Evolutionary conservation across 2,329 filamentous ascomycete genomes (phyloP).

Genomic region (Botrytis paeoniae): DNA sequence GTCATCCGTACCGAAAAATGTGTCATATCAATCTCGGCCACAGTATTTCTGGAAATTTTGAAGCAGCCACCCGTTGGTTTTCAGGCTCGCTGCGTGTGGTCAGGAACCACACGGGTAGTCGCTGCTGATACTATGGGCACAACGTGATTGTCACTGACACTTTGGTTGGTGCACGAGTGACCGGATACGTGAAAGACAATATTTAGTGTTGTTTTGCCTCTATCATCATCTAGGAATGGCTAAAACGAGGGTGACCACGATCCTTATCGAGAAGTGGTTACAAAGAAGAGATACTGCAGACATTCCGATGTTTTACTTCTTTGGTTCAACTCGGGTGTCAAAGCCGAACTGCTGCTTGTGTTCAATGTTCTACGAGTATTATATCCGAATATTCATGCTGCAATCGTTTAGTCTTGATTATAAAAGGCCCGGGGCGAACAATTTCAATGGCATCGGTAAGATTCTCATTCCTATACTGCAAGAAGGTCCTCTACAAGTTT

Average conservation of each 20-base stretch:
- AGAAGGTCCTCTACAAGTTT: neutral
- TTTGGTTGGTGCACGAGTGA: conserved; percentile 2
- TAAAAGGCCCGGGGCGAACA: neutral
- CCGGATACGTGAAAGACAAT: neutral
- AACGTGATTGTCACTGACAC: conserved; percentile 19
- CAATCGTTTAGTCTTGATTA: neutral
- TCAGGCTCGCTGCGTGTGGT: conserved; percentile 1
- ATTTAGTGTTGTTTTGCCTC: neutral
- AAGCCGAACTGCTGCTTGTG: neutral
- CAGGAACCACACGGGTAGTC: conserved; percentile 5
- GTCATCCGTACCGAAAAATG: neutral
- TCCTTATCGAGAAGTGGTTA: neutral
- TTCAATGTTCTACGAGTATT: neutral
- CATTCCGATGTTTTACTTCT: neutral
- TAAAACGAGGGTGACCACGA: neutral
- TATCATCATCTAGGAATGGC: neutral
- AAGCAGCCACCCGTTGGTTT: conserved; percentile 13
- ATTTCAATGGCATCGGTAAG: neutral
- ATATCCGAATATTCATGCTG: neutral
- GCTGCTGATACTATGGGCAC: conserved; percentile 3
- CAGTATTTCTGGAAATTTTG: conserved; percentile 9
- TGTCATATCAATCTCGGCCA: conserved; percentile 8
- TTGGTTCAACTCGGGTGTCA: neutral
- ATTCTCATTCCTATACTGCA: neutral
- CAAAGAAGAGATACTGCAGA: neutral